Evolutionary conservation across 225 moss, liverwort and hornwort genomes (phyloP), one percentile per base, ranked within the genome.

Genomic region (Bryum argenteum): DNA sequence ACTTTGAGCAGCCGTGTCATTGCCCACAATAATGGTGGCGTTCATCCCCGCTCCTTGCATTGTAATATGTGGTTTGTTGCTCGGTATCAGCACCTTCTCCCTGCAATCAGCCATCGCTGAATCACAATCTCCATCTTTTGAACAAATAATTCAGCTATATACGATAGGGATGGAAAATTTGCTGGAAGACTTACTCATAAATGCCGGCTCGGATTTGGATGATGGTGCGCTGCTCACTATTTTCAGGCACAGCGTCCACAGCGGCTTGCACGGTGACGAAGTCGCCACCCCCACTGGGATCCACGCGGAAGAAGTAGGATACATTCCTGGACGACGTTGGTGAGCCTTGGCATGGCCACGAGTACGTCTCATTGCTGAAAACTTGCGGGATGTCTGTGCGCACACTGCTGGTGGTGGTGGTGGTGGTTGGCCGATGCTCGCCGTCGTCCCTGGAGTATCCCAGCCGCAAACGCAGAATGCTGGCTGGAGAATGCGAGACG

Each of bases 181-280:
- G 33, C 3, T 9, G 50, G 17, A 63, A 58, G 18, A 67, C 87
- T 77, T 60, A 89, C 89, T 84, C 75, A 22, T 87, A 87, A 65
- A 87, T 73, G 71, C 89, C 89, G 69, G 89, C 89, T 73, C 72
- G 66, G 54, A 89, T 84, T 58, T 84, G 84, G 50, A 89, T 89
- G 43, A 83, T 81, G 54, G 83, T 83, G 5, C 81, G 86, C 75
- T 66, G 79, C 39, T 84, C 60, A 59, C 83, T 89, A n/a, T 89
- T 87, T 23, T 82, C 84, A 3, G 84, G 84, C 23, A 82, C 89
- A 1, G 87, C 84, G 57, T 89, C 79, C 41, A 89, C 80, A n/a
- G 89, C 87, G 59, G 83, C 89, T 81, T 89, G 89, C 37, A 89
- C 87, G 3, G 72, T 78, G 54, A 65, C 64, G 53, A 81, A 87